Percentiles rank a stretch among this genome's conserved stretches.
These are phyloP conservation scores for Kurtzmaniella cleridarum DNA, from an alignment of 805 yeast species.

Conservation along the genomic window DNA sequence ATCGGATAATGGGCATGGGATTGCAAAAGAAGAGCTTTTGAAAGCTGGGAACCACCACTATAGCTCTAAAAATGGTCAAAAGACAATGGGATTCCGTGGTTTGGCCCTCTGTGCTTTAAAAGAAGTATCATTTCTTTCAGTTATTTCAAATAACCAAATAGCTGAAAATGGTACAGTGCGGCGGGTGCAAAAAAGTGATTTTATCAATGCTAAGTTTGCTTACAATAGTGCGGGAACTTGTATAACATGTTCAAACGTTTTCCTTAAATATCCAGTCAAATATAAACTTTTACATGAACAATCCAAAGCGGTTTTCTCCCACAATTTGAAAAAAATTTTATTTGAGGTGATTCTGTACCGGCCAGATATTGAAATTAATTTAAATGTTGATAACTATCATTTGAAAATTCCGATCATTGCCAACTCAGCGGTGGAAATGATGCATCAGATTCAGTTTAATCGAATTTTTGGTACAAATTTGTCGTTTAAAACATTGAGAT, in stretches of 20 bases:
- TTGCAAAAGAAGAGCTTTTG: constrained; percentile 42
- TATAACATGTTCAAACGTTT: constrained; percentile 33
- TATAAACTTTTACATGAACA: constrained; percentile 15
- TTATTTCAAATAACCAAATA: constrained; percentile 32
- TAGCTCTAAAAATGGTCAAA: constrained; percentile 49
- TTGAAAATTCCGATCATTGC: no score
- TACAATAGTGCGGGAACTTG: constrained; percentile 29
- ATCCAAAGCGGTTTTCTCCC: constrained; percentile 16
- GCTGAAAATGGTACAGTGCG: background rate
- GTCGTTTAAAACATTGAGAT: no score
- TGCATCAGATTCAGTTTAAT: constrained; percentile 1
- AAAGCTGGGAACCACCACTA: constrained; percentile 41
- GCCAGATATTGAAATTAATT: no score
- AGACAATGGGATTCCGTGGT: constrained; percentile 67
- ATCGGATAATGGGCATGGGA: constrained; percentile 71
- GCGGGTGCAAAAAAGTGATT: no score
- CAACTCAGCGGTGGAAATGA: no score
- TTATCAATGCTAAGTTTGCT: no score
- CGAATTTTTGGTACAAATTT: background rate
- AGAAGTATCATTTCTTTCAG: constrained; percentile 39
- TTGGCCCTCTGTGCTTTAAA: constrained; percentile 58
- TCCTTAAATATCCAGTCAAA: constrained; percentile 42
- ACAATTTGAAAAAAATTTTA: constrained; percentile 22
- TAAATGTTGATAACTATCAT: no score
- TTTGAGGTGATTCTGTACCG: constrained; percentile 17